Evolutionary conservation across 2,329 filamentous ascomycete species (phyloP).

Genomic region (Aspergillus puulaauensis): DNA sequence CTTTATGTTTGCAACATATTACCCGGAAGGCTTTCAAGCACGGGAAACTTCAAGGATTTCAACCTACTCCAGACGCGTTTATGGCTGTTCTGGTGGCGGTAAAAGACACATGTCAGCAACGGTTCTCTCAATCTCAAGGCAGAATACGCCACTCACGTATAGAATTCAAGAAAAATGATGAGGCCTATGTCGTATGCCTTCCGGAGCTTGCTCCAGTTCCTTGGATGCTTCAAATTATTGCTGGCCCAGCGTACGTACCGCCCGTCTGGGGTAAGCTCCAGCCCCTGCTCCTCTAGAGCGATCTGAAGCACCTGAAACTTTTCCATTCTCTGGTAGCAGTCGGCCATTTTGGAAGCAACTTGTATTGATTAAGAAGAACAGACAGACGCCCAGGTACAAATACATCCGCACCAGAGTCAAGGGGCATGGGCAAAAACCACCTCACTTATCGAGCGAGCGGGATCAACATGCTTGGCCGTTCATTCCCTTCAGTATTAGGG

Average conservation of each 20-base stretch:
- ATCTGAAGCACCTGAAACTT: slow-evolving; percentile 1
- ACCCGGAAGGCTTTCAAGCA: neutral
- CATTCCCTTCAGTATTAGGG: slow-evolving; percentile 1
- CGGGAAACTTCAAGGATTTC: neutral
- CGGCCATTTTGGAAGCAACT: slow-evolving; percentile 5
- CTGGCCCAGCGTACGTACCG: slow-evolving; percentile 15
- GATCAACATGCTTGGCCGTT: slow-evolving; percentile 11
- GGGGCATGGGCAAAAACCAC: slow-evolving; percentile 3
- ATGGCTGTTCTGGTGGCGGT: slow-evolving; percentile 9
- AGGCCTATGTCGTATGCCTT: slow-evolving; percentile 25
- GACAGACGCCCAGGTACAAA: slow-evolving; percentile 1
- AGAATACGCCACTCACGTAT: slow-evolving; percentile 17
- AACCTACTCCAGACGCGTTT: slow-evolving; percentile 14
- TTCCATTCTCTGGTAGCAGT: slow-evolving; percentile 8
- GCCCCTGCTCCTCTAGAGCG: slow-evolving; percentile 10
- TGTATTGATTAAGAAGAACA: neutral
- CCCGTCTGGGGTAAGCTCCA: slow-evolving; percentile 18
- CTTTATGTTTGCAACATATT: neutral
- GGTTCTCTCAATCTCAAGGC: neutral
- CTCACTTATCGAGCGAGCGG: slow-evolving; percentile 6
- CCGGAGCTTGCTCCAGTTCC: slow-evolving; percentile 21
- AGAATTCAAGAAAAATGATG: slow-evolving; percentile 25
- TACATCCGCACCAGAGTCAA: slow-evolving; percentile 6
- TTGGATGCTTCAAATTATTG: slow-evolving; percentile 20
- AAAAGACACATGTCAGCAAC: neutral